phyloP scores from a whole-genome alignment of 139 green algal species.

The Deuterostichococcus epilithicus region DNA sequence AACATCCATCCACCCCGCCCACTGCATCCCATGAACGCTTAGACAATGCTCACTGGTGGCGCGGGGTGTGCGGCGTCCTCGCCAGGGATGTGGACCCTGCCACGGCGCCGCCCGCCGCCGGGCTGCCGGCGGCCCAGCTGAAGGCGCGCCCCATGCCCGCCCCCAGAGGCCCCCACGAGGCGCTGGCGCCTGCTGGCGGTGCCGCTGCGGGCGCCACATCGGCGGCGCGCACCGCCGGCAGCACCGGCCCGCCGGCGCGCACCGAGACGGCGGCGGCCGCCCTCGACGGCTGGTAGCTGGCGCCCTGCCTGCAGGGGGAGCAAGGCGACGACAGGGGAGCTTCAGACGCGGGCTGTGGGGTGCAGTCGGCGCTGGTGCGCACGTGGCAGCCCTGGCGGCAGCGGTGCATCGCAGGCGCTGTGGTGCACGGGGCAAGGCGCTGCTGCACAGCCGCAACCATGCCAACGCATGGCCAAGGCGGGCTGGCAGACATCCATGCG shows the following conservation, averaged over 20 bases:
- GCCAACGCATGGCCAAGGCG: too few relatives aligned
- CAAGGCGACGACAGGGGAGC: not conserved
- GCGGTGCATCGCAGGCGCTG: too few relatives aligned
- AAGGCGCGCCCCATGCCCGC: not conserved
- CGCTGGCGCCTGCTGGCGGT: not conserved
- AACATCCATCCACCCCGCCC: too few relatives aligned
- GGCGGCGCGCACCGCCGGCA: not conserved
- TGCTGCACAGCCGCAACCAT: too few relatives aligned
- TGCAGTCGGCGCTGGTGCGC: too few relatives aligned
- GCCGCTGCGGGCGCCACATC: too few relatives aligned
- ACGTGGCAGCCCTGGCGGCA: not conserved
- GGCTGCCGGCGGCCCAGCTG: not conserved
- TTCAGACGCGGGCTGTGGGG: not conserved
- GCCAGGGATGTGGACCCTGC: not conserved
- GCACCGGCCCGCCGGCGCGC: too few relatives aligned
- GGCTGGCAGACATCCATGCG: too few relatives aligned
- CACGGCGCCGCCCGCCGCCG: too few relatives aligned
- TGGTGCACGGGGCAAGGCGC: too few relatives aligned
- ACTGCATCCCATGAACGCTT: not conserved
- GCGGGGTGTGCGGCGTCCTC: not conserved
- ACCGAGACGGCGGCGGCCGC: not conserved
- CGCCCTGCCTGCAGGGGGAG: not conserved
- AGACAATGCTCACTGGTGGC: not conserved
- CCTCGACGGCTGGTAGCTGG: not conserved
- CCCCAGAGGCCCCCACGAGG: not conserved